Evolutionary conservation across 129 eudicot genomes (phyloP).

Genomic region (Flaveria trinervia): DNA sequence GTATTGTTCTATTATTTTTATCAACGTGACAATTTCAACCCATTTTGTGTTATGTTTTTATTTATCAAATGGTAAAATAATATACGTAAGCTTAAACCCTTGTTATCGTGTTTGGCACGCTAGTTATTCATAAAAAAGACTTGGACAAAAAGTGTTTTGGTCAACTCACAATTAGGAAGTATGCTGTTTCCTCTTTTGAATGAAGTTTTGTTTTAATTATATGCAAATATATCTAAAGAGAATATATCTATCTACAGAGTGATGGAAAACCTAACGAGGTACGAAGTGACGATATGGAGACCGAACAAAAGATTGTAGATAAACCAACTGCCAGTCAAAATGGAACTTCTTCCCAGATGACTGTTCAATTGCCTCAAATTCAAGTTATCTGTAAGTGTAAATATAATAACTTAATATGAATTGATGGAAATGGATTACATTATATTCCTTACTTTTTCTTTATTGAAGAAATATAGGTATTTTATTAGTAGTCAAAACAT

Average conservation of each 20-base stretch:
- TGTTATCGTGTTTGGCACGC: neutral
- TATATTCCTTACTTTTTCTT: neutral
- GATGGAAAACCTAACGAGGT: constrained; percentile 56
- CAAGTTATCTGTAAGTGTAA: constrained; percentile 53
- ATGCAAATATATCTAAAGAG: neutral
- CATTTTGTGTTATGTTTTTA: neutral
- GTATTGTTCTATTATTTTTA: neutral
- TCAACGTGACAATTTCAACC: neutral
- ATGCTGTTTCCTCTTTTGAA: too few species aligned
- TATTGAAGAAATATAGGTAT: neutral
- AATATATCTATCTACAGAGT: constrained; percentile 41
- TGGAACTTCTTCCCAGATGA: constrained; percentile 40
- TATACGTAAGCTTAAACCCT: neutral
- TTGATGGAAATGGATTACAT: neutral
- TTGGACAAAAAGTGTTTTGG: too few species aligned
- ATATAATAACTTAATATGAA: neutral
- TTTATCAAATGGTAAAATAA: neutral
- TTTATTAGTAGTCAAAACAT: neutral
- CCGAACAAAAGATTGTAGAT: constrained; percentile 48
- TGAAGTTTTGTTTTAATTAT: neutral
- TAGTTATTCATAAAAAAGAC: neutral
- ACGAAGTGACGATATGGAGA: constrained; percentile 46
- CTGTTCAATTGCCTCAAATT: constrained; percentile 57
- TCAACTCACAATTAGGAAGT: neutral
- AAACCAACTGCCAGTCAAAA: constrained; percentile 29